These are phyloP conservation scores for Colletotrichum echinochloae DNA, from an alignment of 2,329 filamentous ascomycete species.

Conservation along the genomic window DNA sequence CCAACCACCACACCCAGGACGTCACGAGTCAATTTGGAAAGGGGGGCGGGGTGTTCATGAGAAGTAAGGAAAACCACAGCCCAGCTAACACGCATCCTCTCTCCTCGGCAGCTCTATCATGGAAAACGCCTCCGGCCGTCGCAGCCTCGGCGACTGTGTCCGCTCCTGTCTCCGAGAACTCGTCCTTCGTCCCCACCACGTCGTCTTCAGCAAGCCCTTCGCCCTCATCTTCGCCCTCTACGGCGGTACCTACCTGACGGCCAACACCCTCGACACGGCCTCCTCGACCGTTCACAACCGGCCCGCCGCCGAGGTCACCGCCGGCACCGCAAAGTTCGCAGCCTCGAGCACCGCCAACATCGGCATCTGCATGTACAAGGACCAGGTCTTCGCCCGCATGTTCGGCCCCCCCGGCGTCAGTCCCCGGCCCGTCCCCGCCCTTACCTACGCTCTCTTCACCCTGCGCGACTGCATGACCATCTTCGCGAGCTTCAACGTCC, in stretches of 20 bases:
- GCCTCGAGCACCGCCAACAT: constrained; percentile 87
- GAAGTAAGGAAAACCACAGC: background rate
- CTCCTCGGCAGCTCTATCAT: constrained; percentile 73
- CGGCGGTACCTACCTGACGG: constrained; percentile 88
- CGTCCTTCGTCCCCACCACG: constrained; percentile 68
- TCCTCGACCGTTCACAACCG: constrained; percentile 71
- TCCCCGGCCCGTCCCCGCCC: constrained; percentile 70
- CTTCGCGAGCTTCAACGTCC: constrained; percentile 92
- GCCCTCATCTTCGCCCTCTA: constrained; percentile 81
- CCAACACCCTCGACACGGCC: constrained; percentile 87
- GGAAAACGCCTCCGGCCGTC: constrained; percentile 81
- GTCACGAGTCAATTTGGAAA: background rate
- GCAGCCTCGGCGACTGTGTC: constrained; percentile 69
- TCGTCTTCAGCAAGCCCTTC: constrained; percentile 75
- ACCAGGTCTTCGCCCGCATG: constrained; percentile 84
- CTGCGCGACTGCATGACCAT: constrained; percentile 88
- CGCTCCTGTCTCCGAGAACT: constrained; percentile 68
- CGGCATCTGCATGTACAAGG: constrained; percentile 88
- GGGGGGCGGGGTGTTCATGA: background rate
- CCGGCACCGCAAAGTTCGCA: constrained; percentile 83
- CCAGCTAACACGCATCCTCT: background rate
- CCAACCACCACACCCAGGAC: background rate
- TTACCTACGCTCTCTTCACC: constrained; percentile 83
- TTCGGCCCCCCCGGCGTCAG: constrained; percentile 73
- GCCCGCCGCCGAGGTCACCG: constrained; percentile 73